Percentiles rank a stretch among this genome's conserved stretches.
These are phyloP conservation scores for Albifimbria verrucaria DNA, from an alignment of 2,329 filamentous ascomycete genomes.

Conservation along the genomic window DNA sequence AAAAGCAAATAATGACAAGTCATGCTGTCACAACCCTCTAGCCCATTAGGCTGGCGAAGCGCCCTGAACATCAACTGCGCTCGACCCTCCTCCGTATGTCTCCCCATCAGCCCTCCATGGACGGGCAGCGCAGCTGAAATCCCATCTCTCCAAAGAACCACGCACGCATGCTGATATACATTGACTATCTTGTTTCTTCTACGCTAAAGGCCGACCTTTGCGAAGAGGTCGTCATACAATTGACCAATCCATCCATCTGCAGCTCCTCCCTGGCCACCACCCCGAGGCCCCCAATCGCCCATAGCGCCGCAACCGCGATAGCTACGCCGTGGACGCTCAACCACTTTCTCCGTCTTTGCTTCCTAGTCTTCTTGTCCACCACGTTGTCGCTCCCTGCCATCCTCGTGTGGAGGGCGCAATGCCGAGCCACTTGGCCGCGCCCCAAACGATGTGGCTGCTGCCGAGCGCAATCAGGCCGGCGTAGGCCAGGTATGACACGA, in stretches of 20 bases:
- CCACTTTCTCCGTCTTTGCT: constrained; percentile 63
- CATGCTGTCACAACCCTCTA: too few species aligned
- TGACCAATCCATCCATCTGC: constrained; percentile 76
- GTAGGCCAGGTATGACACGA: constrained; percentile 68
- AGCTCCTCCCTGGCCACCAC: constrained; percentile 70
- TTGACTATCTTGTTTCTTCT: background rate
- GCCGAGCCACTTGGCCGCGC: constrained; percentile 77
- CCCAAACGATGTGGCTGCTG: constrained; percentile 79
- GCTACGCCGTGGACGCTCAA: constrained; percentile 67
- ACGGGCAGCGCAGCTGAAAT: too few species aligned
- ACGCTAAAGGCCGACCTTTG: constrained; percentile 24
- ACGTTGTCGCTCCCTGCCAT: constrained; percentile 37
- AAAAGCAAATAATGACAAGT: too few species aligned
- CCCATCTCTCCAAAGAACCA: too few species aligned
- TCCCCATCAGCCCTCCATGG: too few species aligned
- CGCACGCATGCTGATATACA: background rate
- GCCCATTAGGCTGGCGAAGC: too few species aligned
- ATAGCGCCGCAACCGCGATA: constrained; percentile 58
- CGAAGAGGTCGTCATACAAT: constrained; percentile 69
- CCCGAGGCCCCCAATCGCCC: constrained; percentile 78
- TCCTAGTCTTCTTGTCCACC: constrained; percentile 46
- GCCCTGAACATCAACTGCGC: too few species aligned
- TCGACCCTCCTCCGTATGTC: too few species aligned
- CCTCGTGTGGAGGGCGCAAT: constrained; percentile 55
- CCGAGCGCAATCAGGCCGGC: constrained; percentile 62